These are phyloP conservation scores for Elsinoe fawcettii DNA, from an alignment of 2,329 filamentous ascomycete species.

Conservation along the genomic window DNA sequence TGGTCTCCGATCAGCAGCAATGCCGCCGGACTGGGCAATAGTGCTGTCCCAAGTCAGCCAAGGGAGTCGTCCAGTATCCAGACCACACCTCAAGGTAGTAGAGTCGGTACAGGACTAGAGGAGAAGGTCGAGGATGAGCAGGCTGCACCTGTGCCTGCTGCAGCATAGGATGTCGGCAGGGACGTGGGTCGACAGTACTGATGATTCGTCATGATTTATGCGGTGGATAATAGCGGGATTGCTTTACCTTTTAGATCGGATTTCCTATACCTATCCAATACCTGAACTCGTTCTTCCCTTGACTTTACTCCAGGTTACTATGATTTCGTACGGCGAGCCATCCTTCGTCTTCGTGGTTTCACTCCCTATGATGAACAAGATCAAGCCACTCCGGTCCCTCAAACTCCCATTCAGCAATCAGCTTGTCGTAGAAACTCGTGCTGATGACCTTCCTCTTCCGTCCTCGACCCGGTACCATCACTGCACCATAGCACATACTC, in stretches of 20 bases:
- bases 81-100: slow-evolving; percentile 9
- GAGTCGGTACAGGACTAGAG: slow-evolving; percentile 12
- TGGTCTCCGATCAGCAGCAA: slow-evolving; percentile 48
- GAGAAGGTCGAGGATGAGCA: slow-evolving; percentile 1
- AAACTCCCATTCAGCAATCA: slow-evolving; percentile 57
- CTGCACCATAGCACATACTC: slow-evolving; percentile 93
- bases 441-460: slow-evolving; percentile 47
- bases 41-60: slow-evolving; percentile 34
- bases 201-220: slow-evolving; percentile 2
- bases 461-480: slow-evolving; percentile 45
- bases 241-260: not conserved
- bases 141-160: not conserved
- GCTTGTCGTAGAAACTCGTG: slow-evolving; percentile 69
- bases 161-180: slow-evolving; percentile 2
- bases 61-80: not conserved
- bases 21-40: slow-evolving; percentile 42
- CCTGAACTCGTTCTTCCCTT: not conserved
- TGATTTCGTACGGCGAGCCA: too few species aligned
- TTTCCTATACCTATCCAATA: not conserved
- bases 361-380: not conserved
- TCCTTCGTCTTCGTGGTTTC: too few species aligned
- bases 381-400: slow-evolving; percentile 14
- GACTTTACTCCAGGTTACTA: not conserved
- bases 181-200: not conserved
- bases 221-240: not conserved